phyloP scores from a whole-genome alignment of 2,329 filamentous ascomycete species.

The Epichloe elymi region DNA sequence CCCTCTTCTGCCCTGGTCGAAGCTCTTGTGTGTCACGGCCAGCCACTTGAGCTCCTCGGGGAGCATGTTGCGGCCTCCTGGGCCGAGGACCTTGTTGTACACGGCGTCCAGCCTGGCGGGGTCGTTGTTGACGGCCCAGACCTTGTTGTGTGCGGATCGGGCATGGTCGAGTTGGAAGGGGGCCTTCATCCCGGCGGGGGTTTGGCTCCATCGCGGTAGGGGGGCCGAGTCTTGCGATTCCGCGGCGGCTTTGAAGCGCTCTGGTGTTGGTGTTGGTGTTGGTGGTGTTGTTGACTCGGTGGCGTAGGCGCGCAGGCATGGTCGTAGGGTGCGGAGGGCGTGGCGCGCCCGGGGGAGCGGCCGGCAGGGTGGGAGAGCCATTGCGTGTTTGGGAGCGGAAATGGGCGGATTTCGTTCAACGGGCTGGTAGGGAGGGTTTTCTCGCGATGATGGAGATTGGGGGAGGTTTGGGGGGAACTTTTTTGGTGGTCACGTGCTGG shows the following conservation, averaged over 20 bases:
- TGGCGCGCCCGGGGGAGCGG: constrained; percentile 15
- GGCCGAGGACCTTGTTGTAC: constrained; percentile 65
- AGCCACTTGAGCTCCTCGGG: constrained; percentile 94
- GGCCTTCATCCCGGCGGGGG: constrained; percentile 56
- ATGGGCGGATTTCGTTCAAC: background rate
- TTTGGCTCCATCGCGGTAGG: constrained; percentile 55
- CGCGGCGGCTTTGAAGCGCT: constrained; percentile 14
- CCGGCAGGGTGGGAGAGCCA: constrained; percentile 23
- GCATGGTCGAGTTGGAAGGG: constrained; percentile 49
- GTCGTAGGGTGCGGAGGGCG: constrained; percentile 11
- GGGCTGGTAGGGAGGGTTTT: background rate
- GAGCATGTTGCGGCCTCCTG: constrained; percentile 59
- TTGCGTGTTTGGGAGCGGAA: constrained; percentile 7
- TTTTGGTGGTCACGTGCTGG: constrained; percentile 1
- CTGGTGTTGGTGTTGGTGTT: constrained; percentile 10
- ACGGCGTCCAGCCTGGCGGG: constrained; percentile 61
- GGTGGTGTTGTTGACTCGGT: constrained; percentile 11
- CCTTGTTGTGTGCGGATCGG: constrained; percentile 37
- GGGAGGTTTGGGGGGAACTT: background rate
- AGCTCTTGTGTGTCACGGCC: constrained; percentile 94
- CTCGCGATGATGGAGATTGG: background rate
- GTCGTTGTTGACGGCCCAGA: constrained; percentile 62
- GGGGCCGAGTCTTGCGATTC: constrained; percentile 4
- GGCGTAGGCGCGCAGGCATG: constrained; percentile 17
- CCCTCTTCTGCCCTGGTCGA: constrained; percentile 84